These are phyloP conservation scores for Phaeotremella fagi DNA, from an alignment of 768 basidiomycete species.

Conservation along the genomic window DNA sequence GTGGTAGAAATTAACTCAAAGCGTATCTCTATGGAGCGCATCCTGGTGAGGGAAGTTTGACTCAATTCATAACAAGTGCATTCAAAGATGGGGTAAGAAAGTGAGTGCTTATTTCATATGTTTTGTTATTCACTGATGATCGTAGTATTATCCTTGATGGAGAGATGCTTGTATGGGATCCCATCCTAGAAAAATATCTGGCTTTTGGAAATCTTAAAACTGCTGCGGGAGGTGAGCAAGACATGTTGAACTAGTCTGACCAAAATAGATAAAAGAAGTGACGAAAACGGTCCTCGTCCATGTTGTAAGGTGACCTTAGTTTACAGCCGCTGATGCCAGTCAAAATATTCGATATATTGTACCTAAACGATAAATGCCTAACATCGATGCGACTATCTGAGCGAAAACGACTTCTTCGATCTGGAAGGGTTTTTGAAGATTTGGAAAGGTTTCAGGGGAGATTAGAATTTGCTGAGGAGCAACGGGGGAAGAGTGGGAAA, in stretches of 20 bases:
- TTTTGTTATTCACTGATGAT: background rate
- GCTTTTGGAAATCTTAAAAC: conserved; percentile 94
- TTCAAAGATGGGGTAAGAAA: conserved; percentile 74
- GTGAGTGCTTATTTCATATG: conserved; percentile 53
- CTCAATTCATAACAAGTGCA: conserved; percentile 72
- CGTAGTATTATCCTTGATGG: conserved; percentile 87
- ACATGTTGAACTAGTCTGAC: background rate
- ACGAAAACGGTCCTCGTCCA: conserved; percentile 71
- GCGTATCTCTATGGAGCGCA: conserved; percentile 77
- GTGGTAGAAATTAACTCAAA: conserved; percentile 2
- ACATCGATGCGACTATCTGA: conserved; percentile 66
- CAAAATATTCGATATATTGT: conserved; percentile 92
- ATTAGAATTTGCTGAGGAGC: conserved; percentile 71
- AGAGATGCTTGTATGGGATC: conserved; percentile 99
- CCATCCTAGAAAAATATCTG: conserved; percentile 74
- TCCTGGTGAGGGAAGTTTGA: conserved; percentile 75
- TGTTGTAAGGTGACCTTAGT: conserved; percentile 63
- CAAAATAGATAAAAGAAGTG: conserved; percentile 56
- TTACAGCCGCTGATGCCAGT: conserved; percentile 54
- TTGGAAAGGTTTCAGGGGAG: conserved; percentile 60
- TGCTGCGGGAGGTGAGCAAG: conserved; percentile 67
- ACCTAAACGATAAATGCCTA: conserved; percentile 66
- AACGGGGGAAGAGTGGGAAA: conserved; percentile 68
- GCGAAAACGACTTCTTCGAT: conserved; percentile 71
- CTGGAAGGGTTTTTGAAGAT: conserved; percentile 36